Evolutionary conservation across 495 filamentous ascomycete species (phyloP), one percentile per base, ranked within the genome.

Genomic region (Gamarada debralockiae): DNA sequence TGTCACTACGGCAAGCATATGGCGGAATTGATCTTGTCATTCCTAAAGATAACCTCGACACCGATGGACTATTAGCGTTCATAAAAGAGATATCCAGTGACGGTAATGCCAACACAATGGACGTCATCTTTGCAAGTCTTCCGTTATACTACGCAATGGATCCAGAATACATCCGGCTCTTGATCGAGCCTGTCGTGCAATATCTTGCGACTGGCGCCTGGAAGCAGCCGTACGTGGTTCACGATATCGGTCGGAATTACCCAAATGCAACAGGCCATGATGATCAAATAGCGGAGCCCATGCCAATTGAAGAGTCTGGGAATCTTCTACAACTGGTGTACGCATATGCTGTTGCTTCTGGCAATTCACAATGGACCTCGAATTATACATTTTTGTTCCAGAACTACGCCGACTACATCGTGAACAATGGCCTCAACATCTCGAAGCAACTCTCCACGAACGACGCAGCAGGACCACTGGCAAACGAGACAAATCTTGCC

Each of bases 41-140:
- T 0, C 79, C 86, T 0, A 75, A 85, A 56, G 87, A 88, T 1
- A 79, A 92, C 24, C 67, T 96, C 17, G n/a, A n/a, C n/a, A 36
- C 29, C 3, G 12, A 4, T 23, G 14, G 10, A 8, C 45, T n/a
- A 12, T 29, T 36, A 36, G 21, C 21, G 3, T 96, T 95, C 70
- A 65, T 95, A 27, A 96, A 96, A 68, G 91, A 96, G 67, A 96
- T 96, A 59, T 92, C 87, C 43, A 92, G 87, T 1, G 87, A 95
- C 65, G 91, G 91, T 24, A 95, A 96, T 62, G 85, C 84, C 65
- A 89, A 96, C 64, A 96, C 91, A 0, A 90, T 96, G 38, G 91
- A 96, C 72, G 89, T 96, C 65, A 95, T 96, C 59, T 96, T 92
- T 74, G 92, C 92, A 0, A 77, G 89, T 0, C 92, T 85, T 61